A percentile compares a stretch with the other conserved stretches of the same genome.
phyloP scores from a whole-genome alignment of 2,329 filamentous ascomycete genomes.

The Pyrenochaeta sp. region DNA sequence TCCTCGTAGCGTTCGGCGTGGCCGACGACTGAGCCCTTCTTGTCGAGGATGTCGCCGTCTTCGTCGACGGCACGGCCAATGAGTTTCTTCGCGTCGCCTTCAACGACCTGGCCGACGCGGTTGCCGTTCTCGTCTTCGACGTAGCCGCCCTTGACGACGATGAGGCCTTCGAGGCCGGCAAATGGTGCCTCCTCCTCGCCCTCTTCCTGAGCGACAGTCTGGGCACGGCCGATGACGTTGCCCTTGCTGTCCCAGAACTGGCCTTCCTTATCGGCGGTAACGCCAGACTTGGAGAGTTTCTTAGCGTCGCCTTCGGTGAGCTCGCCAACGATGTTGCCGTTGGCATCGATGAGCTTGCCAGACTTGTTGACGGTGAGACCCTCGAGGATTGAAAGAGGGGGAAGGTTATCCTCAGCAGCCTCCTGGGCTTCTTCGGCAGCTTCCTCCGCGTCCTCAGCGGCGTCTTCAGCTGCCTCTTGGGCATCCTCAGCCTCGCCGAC shows the following conservation, averaged over 20 bases:
- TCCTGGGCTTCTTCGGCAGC: conserved; percentile 42
- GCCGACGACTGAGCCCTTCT: conserved; percentile 61
- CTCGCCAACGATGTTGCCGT: conserved; percentile 58
- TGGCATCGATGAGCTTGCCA: conserved; percentile 57
- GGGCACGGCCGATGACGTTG: conserved; percentile 59
- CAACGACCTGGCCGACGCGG: conserved; percentile 57
- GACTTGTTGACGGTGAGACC: conserved; percentile 60
- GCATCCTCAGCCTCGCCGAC: conserved; percentile 40
- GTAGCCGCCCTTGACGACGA: conserved; percentile 58
- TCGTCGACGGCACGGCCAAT: conserved; percentile 59
- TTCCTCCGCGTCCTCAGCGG: conserved; percentile 41
- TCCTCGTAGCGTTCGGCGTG: conserved; percentile 66
- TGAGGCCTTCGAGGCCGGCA: conserved; percentile 59
- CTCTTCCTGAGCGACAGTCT: conserved; percentile 57
- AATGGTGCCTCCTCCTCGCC: conserved; percentile 58
- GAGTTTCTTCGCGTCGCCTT: conserved; percentile 60
- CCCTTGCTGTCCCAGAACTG: conserved; percentile 64
- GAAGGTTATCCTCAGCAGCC: conserved; percentile 47
- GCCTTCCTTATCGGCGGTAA: conserved; percentile 55
- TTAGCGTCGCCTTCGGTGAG: conserved; percentile 60
- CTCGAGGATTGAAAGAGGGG: conserved; percentile 58
- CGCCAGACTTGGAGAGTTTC: conserved; percentile 60
- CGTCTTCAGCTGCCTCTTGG: conserved; percentile 44
- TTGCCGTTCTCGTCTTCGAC: conserved; percentile 61
- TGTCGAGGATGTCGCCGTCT: conserved; percentile 61